phyloP scores from a whole-genome alignment of 495 filamentous ascomycete genomes.

The Usnea hakonensis region DNA sequence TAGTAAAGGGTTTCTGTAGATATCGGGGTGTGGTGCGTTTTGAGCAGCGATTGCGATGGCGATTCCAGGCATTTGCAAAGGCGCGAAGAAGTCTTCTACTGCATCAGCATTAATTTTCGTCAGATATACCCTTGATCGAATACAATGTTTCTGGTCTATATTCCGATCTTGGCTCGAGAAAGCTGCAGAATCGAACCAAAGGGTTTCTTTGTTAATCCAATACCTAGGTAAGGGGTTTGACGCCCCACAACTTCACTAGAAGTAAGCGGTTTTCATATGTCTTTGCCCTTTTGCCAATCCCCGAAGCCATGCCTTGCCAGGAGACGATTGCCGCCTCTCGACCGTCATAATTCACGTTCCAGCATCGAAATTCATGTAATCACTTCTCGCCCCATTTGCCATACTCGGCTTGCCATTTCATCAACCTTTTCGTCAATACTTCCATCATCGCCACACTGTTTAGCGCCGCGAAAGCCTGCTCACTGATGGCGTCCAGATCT shows the following conservation, averaged over 20 bases:
- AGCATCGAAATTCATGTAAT: conserved; percentile 1
- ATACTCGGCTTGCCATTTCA: conserved; percentile 68
- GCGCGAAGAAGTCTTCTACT: background rate
- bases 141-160: background rate
- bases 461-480: conserved; percentile 54
- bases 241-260: background rate
- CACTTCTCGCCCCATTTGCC: conserved; percentile 48
- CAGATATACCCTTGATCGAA: background rate
- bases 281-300: background rate
- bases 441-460: conserved; percentile 78
- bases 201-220: background rate
- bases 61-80: conserved; percentile 3
- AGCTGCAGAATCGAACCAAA: background rate
- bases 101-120: background rate
- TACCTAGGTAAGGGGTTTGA: background rate
- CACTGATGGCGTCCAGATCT: conserved; percentile 30
- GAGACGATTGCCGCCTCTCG: background rate
- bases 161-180: background rate
- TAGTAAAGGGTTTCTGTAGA: conserved; percentile 27
- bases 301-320: background rate
- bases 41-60: background rate
- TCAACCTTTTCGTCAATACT: conserved; percentile 60
- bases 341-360: background rate
- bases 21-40: background rate
- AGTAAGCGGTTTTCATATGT: background rate